Conservation (phyloP, 495 filamentous ascomycete species). For the Daldinia childiae region DNA sequence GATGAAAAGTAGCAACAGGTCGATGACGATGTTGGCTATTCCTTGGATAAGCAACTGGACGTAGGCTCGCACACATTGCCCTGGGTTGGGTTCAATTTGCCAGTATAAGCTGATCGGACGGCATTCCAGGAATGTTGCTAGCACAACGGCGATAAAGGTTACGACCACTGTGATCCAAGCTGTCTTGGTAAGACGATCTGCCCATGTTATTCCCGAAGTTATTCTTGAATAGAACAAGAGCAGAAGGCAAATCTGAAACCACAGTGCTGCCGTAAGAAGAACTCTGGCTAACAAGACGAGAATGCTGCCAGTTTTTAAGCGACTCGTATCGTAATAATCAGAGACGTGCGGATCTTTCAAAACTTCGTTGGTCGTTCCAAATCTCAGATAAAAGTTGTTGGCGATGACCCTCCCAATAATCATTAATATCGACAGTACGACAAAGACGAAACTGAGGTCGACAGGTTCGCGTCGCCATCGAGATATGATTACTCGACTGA, state of each 20-base stretch:
- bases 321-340: constrained; percentile 12
- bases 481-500: constrained; percentile 29
- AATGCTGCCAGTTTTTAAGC: constrained; percentile 35
- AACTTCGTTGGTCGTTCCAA: constrained; percentile 38
- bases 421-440: constrained; percentile 32
- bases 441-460: constrained; percentile 38
- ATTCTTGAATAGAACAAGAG: constrained; percentile 55
- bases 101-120: constrained; percentile 56
- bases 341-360: constrained; percentile 23
- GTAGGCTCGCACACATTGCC: constrained; percentile 52
- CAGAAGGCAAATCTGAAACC: constrained; percentile 57
- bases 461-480: constrained; percentile 42
- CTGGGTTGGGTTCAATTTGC: constrained; percentile 55
- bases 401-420: constrained; percentile 36
- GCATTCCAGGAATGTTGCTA: constrained; percentile 58
- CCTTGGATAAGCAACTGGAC: constrained; percentile 52
- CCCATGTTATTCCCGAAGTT: constrained; percentile 49
- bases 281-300: constrained; percentile 40
- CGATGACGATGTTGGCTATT: constrained; percentile 55
- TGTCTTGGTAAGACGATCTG: constrained; percentile 46
- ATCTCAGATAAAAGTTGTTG: constrained; percentile 35
- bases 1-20: constrained; percentile 55
- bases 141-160: constrained; percentile 50
- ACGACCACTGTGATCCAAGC: constrained; percentile 47
- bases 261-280: constrained; percentile 41